A percentile compares a stretch with the other conserved stretches of the same genome.
Conservation (phyloP, 257 asterid genomes). For the Anisodus acutangulus region DNA sequence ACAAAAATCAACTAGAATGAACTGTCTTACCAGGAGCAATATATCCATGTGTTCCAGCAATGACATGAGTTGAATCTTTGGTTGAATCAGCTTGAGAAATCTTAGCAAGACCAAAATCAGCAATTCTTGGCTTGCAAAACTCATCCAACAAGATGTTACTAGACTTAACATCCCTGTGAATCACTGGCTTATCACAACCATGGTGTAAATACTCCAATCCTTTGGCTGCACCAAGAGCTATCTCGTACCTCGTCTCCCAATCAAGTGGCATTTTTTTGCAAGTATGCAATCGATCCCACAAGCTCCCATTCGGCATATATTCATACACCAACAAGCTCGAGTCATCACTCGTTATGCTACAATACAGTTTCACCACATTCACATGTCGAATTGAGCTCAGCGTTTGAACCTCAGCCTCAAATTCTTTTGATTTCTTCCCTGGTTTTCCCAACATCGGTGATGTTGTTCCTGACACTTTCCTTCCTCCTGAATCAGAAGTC, state of each 20-base stretch:
- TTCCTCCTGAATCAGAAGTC: constrained; percentile 44
- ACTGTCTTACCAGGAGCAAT: constrained; percentile 80
- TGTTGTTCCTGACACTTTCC: constrained; percentile 38
- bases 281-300: constrained; percentile 79
- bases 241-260: constrained; percentile 76
- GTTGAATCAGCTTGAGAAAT: constrained; percentile 49
- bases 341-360: constrained; percentile 85
- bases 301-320: constrained; percentile 89
- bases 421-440: constrained; percentile 48
- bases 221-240: constrained; percentile 85
- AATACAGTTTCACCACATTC: constrained; percentile 81
- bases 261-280: constrained; percentile 59
- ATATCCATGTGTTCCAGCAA: constrained; percentile 92
- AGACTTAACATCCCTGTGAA: constrained; percentile 93
- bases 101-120: constrained; percentile 92
- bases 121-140: constrained; percentile 70
- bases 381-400: constrained; percentile 81
- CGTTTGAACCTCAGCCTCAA: constrained; percentile 81
- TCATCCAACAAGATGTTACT: constrained; percentile 89
- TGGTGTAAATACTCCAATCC: constrained; percentile 95
- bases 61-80: constrained; percentile 66
- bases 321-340: constrained; percentile 90
- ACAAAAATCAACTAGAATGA: not conserved
- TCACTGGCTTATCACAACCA: constrained; percentile 68
- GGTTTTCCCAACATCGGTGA: constrained; percentile 56